Evolutionary conservation across 352 stramenopile species (phyloP).

Genomic region (Phytopythium chamaehyphon): DNA sequence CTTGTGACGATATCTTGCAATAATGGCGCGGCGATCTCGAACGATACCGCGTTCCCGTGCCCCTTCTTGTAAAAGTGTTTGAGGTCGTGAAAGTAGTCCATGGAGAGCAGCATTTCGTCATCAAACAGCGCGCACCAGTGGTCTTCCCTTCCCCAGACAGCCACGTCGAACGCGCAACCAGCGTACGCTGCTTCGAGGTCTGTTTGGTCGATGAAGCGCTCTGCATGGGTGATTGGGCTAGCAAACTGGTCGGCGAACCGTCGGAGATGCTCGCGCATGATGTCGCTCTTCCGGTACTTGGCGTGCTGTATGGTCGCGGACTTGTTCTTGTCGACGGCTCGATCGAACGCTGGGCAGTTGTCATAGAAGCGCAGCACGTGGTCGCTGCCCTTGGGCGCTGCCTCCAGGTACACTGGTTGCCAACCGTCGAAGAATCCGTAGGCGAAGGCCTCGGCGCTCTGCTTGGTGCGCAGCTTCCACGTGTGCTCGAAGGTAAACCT

Average conservation of each 20-base stretch:
- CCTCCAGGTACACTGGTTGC: conserved; percentile 56
- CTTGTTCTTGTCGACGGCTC: conserved; percentile 55
- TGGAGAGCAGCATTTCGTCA: conserved; percentile 56
- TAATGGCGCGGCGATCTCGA: conserved; percentile 69
- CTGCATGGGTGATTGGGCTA: conserved; percentile 6
- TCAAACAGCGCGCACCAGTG: conserved; percentile 74
- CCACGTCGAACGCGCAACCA: conserved; percentile 77
- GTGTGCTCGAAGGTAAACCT: conserved; percentile 72
- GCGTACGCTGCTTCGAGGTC: conserved; percentile 78
- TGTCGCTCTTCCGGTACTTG: conserved; percentile 39
- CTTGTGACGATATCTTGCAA: conserved; percentile 58
- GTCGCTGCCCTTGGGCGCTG: conserved; percentile 45
- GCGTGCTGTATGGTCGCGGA: conserved; percentile 50
- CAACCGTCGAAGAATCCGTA: conserved; percentile 66
- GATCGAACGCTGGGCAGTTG: conserved; percentile 69
- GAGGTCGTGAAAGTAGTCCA: conserved; percentile 86
- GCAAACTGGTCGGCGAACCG: conserved; percentile 27
- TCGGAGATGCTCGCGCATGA: conserved; percentile 50
- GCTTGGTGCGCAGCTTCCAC: conserved; percentile 74
- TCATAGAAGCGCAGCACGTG: conserved; percentile 77
- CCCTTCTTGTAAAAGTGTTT: conserved; percentile 87
- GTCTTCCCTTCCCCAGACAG: conserved; percentile 31
- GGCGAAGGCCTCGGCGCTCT: conserved; percentile 73
- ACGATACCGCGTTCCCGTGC: conserved; percentile 63
- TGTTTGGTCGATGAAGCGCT: conserved; percentile 26